phyloP scores from a whole-genome alignment of 2,329 filamentous ascomycete species.

The Scedosporium boydii region DNA sequence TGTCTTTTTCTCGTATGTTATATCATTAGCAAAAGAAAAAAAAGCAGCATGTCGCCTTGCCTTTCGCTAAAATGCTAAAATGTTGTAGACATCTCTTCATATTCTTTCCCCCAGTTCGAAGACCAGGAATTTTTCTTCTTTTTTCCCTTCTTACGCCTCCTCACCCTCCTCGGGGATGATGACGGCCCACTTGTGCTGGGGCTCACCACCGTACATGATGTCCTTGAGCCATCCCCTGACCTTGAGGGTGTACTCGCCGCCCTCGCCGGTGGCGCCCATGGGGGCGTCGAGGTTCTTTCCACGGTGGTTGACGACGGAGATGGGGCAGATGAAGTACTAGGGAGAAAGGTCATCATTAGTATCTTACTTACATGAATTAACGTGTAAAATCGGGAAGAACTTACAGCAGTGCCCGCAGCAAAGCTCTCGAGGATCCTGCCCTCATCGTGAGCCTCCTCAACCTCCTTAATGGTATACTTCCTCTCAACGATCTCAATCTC shows the following conservation, averaged over 20 bases:
- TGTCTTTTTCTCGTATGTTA: too few species aligned
- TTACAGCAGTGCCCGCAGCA: slow-evolving; percentile 74
- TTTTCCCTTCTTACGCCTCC: slow-evolving; percentile 7
- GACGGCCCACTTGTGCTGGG: slow-evolving; percentile 60
- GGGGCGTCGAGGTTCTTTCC: slow-evolving; percentile 53
- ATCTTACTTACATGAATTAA: not conserved
- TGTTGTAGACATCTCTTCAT: too few species aligned
- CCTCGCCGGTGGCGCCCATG: slow-evolving; percentile 41
- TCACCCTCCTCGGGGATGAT: slow-evolving; percentile 46
- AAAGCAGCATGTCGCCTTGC: too few species aligned
- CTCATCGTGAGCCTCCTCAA: slow-evolving; percentile 62
- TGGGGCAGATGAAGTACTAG: slow-evolving; percentile 61
- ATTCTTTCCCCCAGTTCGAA: too few species aligned
- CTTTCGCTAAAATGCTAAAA: too few species aligned
- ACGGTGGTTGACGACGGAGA: slow-evolving; percentile 60
- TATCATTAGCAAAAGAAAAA: too few species aligned
- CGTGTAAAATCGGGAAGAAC: slow-evolving; percentile 21
- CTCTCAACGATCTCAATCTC: slow-evolving; percentile 68
- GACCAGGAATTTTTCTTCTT: not conserved
- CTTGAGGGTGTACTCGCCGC: slow-evolving; percentile 46
- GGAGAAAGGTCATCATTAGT: slow-evolving; percentile 11
- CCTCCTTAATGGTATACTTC: slow-evolving; percentile 71
- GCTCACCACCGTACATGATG: slow-evolving; percentile 64
- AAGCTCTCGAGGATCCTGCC: slow-evolving; percentile 78
- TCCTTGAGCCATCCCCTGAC: slow-evolving; percentile 60